Base-by-base conservation (phyloP, 2,329 filamentous ascomycete species). In the Akanthomyces uredinophilus region DNA sequence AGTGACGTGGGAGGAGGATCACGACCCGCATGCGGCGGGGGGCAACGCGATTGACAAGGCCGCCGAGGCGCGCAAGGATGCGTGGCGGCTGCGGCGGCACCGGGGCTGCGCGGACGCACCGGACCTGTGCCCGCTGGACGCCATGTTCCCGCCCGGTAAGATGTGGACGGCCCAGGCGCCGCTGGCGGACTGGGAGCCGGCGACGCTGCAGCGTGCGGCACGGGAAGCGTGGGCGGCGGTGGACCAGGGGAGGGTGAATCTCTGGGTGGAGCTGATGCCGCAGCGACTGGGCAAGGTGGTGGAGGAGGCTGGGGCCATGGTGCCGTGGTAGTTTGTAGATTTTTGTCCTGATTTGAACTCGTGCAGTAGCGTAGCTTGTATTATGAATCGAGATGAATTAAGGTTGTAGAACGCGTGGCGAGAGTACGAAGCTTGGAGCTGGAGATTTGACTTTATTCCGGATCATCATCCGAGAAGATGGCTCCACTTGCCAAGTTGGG, bases 261-360 rank as follows among this genome's bases (percentile, higher is more conserved):
- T 72, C 59, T 76, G 74, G 74, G 72, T 75, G 8, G 74, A 75
- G 24, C 69, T 71, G 20, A 76, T 75, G 74, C 70, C 70, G 20
- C 70, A 73, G 66, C 64, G 74, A 35, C 37, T 76, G 54, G 69
- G 65, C 63, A 67, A 71, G 49, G 71, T 76, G 4, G 59, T 75
- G 22, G 71, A 72, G 5, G 68, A 62, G 1, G 71, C 73, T 2
- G 73, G 73, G 0, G 67, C 64, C 51, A 65, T 76, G 66, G 69
- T 75, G 11, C 58, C 70, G 18, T 75, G 74, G 73, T 3, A 52
- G 4, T 51, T n/a, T 13, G 8, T 13, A 20, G 35, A 20, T 35
- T 35, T 8, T 35, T 4, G 32, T 20, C 18, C 37, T 51, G 4
- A 0, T 29, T 29, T 32, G 35, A 22, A 44, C n/a, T 46, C 37